A percentile compares a stretch with the other conserved stretches of the same genome.
phyloP scores from a whole-genome alignment of 2,329 filamentous ascomycete genomes.

The Zymoseptoria brevis region DNA sequence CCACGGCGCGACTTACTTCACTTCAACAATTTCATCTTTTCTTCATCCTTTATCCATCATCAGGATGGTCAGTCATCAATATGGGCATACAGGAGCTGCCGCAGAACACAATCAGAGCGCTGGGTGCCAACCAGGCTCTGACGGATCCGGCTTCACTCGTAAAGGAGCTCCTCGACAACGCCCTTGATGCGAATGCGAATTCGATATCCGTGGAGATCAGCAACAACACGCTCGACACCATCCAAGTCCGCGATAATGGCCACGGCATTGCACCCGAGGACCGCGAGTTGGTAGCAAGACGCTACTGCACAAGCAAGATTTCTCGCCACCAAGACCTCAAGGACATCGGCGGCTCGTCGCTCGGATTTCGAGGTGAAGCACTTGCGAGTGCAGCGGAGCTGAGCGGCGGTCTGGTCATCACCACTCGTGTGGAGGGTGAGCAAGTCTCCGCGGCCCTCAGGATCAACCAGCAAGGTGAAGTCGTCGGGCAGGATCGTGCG shows the following conservation, averaged over 20 bases:
- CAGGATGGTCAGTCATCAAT: slow-evolving; percentile 1
- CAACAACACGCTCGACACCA: slow-evolving; percentile 57
- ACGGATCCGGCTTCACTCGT: slow-evolving; percentile 54
- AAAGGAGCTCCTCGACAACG: slow-evolving; percentile 72
- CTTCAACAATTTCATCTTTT: neutral
- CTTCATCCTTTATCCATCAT: neutral
- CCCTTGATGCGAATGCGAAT: slow-evolving; percentile 63
- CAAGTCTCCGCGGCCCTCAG: slow-evolving; percentile 48
- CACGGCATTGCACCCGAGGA: slow-evolving; percentile 58
- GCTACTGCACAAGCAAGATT: slow-evolving; percentile 69
- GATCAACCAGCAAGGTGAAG: slow-evolving; percentile 43
- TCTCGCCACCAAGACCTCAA: slow-evolving; percentile 54
- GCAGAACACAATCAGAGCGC: slow-evolving; percentile 41
- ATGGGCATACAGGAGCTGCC: slow-evolving; percentile 39
- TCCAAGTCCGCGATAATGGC: slow-evolving; percentile 69
- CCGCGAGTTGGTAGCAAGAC: slow-evolving; percentile 53
- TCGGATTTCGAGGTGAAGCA: slow-evolving; percentile 73
- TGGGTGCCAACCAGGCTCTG: slow-evolving; percentile 56
- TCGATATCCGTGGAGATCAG: slow-evolving; percentile 58
- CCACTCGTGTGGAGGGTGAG: slow-evolving; percentile 56
- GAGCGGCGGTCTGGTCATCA: slow-evolving; percentile 50
- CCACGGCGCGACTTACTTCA: slow-evolving; percentile 1
- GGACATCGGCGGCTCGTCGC: slow-evolving; percentile 47
- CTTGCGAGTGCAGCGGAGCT: slow-evolving; percentile 58
- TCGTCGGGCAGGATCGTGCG: slow-evolving; percentile 33